Evolutionary conservation across 73 alveolate genomes (phyloP), one percentile per base, ranked within the genome.

Genomic region (Urostyla sp.): DNA sequence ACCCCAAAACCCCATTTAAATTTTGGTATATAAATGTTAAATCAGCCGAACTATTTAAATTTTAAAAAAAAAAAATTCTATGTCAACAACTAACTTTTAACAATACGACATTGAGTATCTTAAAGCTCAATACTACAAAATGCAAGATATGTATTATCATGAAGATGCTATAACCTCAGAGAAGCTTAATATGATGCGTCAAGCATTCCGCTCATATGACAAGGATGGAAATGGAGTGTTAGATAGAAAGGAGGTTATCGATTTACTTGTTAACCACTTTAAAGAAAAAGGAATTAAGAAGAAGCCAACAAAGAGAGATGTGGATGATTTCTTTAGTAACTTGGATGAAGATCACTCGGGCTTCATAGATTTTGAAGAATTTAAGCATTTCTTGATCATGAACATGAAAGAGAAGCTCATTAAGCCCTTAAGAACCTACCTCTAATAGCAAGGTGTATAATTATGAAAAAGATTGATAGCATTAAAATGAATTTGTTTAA

Each of bases 221-320:
- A 89, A 84, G 74, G 90, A 89, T 59, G 66, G 74, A n/a, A 89
- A 89, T 63, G 95, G 95, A 5, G 85, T 85, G 31, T 77, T 89
- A 1, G 95, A 89, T 37, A 73, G 81, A 23, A 66, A 73, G 36
- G 95, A 89, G 67, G 57, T 84, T 26, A 55, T 67, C 31, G 72
- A 60, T 15, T 63, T 88, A n/a, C 63, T 89, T 60, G 54, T 60
- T 7, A 89, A 84, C 26, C 79, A 84, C 51, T 73, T 75, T 57
- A 24, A 75, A 28, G 95, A 89, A 10, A 66, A 84, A 38, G 95
- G 93, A 31, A 38, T 78, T 48, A 38, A 54, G 56, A 73, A 61
- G 27, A 51, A 67, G 31, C 93, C 95, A 6, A 84, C 74, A 31
- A 66, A 76, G 35, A 74, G 59, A 63, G 89, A 67, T 11, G 84